phyloP scores from a whole-genome alignment of 495 filamentous ascomycete genomes.

The Sabuloglossum arenarium region DNA sequence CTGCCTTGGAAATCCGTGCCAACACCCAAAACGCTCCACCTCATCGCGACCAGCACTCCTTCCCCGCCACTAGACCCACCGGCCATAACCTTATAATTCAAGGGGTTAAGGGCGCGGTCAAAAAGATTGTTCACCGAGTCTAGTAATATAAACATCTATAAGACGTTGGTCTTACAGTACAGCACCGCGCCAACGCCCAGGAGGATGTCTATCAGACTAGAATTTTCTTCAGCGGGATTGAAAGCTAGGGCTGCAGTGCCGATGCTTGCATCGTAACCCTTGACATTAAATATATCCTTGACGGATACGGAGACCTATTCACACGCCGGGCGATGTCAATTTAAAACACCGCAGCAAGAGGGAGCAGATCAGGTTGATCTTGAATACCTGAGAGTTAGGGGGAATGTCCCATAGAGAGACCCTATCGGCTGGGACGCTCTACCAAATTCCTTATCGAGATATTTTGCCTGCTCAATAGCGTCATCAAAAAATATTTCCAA shows the following conservation, averaged over 20 bases:
- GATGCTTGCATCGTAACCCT: slow-evolving; percentile 41
- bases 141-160: slow-evolving; percentile 21
- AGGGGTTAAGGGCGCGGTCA: slow-evolving; percentile 20
- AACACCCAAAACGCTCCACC: slow-evolving; percentile 32
- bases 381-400: too few species aligned
- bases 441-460: slow-evolving; percentile 12
- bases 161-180: slow-evolving; percentile 24
- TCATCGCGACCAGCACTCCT: slow-evolving; percentile 32
- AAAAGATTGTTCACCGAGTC: slow-evolving; percentile 23
- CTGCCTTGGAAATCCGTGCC: slow-evolving; percentile 27
- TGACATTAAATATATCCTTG: slow-evolving; percentile 52
- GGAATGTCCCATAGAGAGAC: neutral
- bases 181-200: slow-evolving; percentile 14
- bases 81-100: slow-evolving; percentile 17
- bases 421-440: neutral
- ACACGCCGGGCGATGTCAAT: too few species aligned
- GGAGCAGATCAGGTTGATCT: too few species aligned
- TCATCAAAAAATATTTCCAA: slow-evolving; percentile 20
- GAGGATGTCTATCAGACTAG: neutral
- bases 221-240: neutral
- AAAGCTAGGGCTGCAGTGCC: slow-evolving; percentile 23
- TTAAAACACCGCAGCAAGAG: too few species aligned
- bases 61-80: slow-evolving; percentile 47
- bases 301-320: slow-evolving; percentile 34
- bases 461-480: slow-evolving; percentile 15